Evolutionary conservation across 345 rosid species (phyloP).

Genomic region (Euphorbia lathyris): DNA sequence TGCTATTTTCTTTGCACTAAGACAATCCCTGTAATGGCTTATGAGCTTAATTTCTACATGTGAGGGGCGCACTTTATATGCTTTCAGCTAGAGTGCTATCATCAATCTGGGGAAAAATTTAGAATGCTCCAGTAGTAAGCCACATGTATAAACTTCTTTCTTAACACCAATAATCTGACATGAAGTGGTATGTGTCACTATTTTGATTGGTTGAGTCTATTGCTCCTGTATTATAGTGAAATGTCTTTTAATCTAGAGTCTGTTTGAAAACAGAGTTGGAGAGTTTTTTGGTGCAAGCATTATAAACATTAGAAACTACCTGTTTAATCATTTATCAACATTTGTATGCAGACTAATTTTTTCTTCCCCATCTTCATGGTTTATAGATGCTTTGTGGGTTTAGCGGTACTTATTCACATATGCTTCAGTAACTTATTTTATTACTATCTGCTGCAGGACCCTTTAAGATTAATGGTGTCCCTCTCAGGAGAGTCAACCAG

Average conservation of each 20-base stretch:
- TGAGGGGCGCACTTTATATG: background rate
- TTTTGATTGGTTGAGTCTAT: too few relatives aligned
- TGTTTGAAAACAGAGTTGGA: too few relatives aligned
- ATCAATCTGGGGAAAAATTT: background rate
- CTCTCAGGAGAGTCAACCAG: constrained; percentile 65
- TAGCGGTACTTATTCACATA: background rate
- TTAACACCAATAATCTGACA: too few relatives aligned
- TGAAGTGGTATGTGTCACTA: too few relatives aligned
- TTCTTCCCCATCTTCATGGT: too few relatives aligned
- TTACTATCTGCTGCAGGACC: constrained; percentile 41
- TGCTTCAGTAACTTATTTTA: background rate
- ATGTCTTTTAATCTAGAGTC: too few relatives aligned
- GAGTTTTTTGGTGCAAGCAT: background rate
- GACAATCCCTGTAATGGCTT: background rate
- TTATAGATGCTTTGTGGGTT: too few relatives aligned
- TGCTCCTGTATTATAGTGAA: too few relatives aligned
- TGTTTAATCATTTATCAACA: background rate
- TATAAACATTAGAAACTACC: background rate
- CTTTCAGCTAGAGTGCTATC: background rate
- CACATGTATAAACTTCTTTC: too few relatives aligned
- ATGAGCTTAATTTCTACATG: background rate
- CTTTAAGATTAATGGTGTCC: constrained; percentile 73
- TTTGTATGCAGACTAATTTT: background rate
- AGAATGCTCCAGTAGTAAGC: too few relatives aligned
- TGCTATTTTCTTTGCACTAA: background rate